A percentile compares a stretch with the other conserved stretches of the same genome.
Evolutionary conservation across 352 stramenopile species (phyloP).

Genomic region (Phytophthora pisi): DNA sequence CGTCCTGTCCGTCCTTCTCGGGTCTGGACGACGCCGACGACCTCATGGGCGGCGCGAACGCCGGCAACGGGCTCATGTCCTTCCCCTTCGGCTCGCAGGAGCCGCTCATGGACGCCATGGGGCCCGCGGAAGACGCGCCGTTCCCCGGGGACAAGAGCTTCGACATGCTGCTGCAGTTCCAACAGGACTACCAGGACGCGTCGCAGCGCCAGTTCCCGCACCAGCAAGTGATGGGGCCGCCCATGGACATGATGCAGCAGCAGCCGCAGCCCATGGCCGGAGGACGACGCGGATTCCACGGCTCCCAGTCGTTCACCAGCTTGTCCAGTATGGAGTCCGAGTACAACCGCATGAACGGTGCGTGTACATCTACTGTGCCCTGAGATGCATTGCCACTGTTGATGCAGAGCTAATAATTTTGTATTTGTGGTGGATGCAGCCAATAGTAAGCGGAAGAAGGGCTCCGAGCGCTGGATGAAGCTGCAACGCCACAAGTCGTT

Average conservation of each 20-base stretch:
- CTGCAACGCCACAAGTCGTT: conserved; percentile 64
- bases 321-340: conserved; percentile 78
- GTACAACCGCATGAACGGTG: conserved; percentile 53
- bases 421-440: conserved; percentile 15
- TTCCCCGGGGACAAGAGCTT: conserved; percentile 49
- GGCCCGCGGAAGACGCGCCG: not conserved
- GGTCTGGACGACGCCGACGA: conserved; percentile 63
- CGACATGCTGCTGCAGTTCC: conserved; percentile 66
- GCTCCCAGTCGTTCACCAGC: conserved; percentile 74
- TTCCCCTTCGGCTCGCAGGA: conserved; percentile 33
- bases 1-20: conserved; percentile 79
- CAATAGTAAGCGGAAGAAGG: conserved; percentile 75
- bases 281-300: conserved; percentile 53
- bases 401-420: not conserved
- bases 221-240: conserved; percentile 48
- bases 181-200: conserved; percentile 53
- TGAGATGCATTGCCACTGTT: not conserved
- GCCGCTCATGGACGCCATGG: conserved; percentile 28
- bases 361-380: not conserved
- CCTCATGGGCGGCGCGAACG: conserved; percentile 45
- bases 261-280: conserved; percentile 20
- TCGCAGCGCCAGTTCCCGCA: conserved; percentile 59
- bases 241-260: conserved; percentile 43
- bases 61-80: conserved; percentile 31
- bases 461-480: conserved; percentile 68